Percentiles rank a stretch among this genome's conserved stretches.
Conservation (phyloP, 2,329 filamentous ascomycete species). For the Daldinia eschscholtzii region DNA sequence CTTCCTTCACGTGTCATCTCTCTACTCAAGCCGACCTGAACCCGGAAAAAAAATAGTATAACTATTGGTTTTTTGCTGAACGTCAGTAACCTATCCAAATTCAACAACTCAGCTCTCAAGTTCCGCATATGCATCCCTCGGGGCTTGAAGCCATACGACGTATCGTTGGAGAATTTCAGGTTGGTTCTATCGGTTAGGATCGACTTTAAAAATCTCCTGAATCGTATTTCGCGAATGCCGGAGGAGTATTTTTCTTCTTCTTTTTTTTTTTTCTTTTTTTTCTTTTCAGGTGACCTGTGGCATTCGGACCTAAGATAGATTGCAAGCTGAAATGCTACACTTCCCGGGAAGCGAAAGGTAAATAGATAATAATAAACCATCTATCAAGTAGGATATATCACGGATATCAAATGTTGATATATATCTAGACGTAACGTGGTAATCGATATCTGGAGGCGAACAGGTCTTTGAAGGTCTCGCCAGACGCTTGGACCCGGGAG, state of each 20-base stretch:
- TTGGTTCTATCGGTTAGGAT: neutral
- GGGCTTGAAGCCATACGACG: slow-evolving; percentile 1
- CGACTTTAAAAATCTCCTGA: neutral
- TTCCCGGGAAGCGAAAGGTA: neutral
- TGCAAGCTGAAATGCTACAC: slow-evolving; percentile 6
- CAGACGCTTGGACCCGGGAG: neutral
- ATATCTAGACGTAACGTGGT: neutral
- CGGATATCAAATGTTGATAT: neutral
- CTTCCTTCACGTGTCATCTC: neutral
- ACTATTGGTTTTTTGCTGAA: neutral
- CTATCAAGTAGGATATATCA: neutral
- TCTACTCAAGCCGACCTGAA: neutral
- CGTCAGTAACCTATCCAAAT: neutral
- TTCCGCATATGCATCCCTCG: neutral
- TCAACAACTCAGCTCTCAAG: neutral
- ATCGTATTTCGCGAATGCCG: neutral
- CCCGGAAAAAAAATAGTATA: too few relatives aligned
- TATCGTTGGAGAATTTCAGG: neutral
- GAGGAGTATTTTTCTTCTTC: neutral
- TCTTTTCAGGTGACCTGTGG: neutral
- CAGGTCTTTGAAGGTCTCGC: neutral
- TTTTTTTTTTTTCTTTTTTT: neutral
- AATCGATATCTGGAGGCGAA: neutral
- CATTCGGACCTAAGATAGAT: slow-evolving; percentile 1
- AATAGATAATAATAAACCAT: too few relatives aligned